Evolutionary conservation across 2,329 filamentous ascomycete species (phyloP).

Genomic region (Aureobasidium sp.): DNA sequence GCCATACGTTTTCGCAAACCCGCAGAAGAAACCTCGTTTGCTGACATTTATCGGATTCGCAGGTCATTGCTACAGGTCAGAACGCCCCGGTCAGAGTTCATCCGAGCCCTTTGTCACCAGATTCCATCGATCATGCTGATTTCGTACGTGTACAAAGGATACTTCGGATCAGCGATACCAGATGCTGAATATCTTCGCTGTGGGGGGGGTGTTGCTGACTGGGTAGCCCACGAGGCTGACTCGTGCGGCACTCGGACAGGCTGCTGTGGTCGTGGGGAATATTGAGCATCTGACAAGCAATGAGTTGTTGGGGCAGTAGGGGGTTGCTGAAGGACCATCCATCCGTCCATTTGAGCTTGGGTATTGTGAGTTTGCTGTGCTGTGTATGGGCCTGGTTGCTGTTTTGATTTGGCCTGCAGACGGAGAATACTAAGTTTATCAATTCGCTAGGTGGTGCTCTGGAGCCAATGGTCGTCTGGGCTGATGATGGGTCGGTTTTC

Average conservation of each 20-base stretch:
- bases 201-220: slow-evolving; percentile 58
- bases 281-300: slow-evolving; percentile 38
- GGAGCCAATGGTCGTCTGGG: slow-evolving; percentile 10
- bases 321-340: background rate
- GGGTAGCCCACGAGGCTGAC: slow-evolving; percentile 44
- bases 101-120: slow-evolving; percentile 37
- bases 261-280: slow-evolving; percentile 45
- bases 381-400: background rate
- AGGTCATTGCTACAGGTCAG: slow-evolving; percentile 56
- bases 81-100: slow-evolving; percentile 44
- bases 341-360: slow-evolving; percentile 9
- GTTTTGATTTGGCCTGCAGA: background rate
- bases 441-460: slow-evolving; percentile 7
- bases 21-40: no score
- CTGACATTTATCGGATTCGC: background rate
- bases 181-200: slow-evolving; percentile 47
- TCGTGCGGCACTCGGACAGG: slow-evolving; percentile 47
- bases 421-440: slow-evolving; percentile 12
- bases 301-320: slow-evolving; percentile 8
- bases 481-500: slow-evolving; percentile 12
- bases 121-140: slow-evolving; percentile 13
- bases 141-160: slow-evolving; percentile 42
- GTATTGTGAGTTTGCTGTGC: background rate
- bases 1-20: slow-evolving; percentile 29
- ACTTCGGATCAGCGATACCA: slow-evolving; percentile 45